Evolutionary conservation across 768 basidiomycete species (phyloP), one percentile per base, ranked within the genome.

Genomic region (Rhodotorula taiwanensis): DNA sequence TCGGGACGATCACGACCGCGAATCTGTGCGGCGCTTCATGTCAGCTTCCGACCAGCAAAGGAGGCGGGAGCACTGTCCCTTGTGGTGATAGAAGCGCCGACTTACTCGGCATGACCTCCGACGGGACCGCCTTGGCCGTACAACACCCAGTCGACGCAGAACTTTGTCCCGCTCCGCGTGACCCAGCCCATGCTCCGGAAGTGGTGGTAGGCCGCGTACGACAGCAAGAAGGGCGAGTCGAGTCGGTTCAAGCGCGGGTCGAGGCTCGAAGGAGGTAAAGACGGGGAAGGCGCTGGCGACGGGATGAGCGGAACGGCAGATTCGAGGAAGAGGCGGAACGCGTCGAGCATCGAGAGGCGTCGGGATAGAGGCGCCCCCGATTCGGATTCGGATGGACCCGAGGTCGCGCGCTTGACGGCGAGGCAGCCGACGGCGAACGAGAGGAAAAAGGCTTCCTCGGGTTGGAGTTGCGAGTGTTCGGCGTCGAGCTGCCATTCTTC

Each of bases 111-210:
- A 75, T 99, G 95, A 8, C 85, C 79, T 75, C 98, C 98, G 1
- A 94, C 89, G 4, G 94, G 92, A 0, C 95, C 95, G 18, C 88
- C 83, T 4, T 58, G 70, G 7, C 71, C 71, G 76, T 99, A 99
- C 31, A 98, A 77, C 15, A 99, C 81, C 77, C 87, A 92, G 72
- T 99, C 95, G 43, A 87, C 87, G 71, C 93, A 97, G 76, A 99
- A 99, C 76, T 99, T 99, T 79, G 95, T 85, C 1, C 95, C 95
- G 33, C 85, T 84, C 76, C 92, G 90, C 67, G 95, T 85, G 25
- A 97, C 89, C 95, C 94, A 99, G 30, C 95, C 95, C 13, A 98
- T 81, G 7, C 92, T 91, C 21, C 94, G 84, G 73, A 88, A 98
- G 76, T 98, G 92, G 74, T 98, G 94, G 72, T 93, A 95, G 5